Evolutionary conservation across 139 green algal genomes (phyloP).

Genomic region (Haematococcus sp.): DNA sequence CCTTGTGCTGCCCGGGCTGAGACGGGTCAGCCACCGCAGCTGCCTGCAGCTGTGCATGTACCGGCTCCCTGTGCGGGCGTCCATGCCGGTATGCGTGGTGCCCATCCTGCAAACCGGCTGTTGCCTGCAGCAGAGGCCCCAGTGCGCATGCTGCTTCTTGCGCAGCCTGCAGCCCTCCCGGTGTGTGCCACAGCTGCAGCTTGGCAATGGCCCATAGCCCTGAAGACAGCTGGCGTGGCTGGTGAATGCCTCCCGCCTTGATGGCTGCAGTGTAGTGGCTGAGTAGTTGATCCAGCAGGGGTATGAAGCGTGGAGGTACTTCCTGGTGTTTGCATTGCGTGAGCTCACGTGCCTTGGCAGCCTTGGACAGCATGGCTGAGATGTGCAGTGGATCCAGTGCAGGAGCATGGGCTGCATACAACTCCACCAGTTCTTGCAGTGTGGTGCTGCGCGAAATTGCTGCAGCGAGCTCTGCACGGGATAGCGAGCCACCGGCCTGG

Average conservation of each 20-base stretch:
- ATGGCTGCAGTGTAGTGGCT: neutral
- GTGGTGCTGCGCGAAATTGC: neutral
- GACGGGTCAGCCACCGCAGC: neutral
- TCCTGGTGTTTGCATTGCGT: neutral
- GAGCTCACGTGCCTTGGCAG: neutral
- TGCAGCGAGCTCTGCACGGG: no score
- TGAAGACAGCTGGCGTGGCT: neutral
- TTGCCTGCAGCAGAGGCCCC: no score
- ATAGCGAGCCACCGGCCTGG: no score
- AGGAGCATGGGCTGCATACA: neutral
- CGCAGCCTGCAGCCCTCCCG: neutral
- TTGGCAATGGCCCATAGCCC: conserved; percentile 5
- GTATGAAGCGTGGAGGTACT: neutral
- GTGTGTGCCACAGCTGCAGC: neutral
- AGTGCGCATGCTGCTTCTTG: neutral
- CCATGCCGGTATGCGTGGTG: neutral
- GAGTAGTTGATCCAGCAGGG: neutral
- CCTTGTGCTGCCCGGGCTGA: neutral
- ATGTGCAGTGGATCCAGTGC: neutral
- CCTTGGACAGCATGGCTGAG: conserved; percentile 5
- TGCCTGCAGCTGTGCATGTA: conserved; percentile 5
- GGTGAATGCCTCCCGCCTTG: neutral
- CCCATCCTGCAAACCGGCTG: neutral
- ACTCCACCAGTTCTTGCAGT: neutral
- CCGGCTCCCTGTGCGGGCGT: no score